Base-by-base conservation (phyloP, 768 basidiomycete genomes). In the Podaxis pistillaris region DNA sequence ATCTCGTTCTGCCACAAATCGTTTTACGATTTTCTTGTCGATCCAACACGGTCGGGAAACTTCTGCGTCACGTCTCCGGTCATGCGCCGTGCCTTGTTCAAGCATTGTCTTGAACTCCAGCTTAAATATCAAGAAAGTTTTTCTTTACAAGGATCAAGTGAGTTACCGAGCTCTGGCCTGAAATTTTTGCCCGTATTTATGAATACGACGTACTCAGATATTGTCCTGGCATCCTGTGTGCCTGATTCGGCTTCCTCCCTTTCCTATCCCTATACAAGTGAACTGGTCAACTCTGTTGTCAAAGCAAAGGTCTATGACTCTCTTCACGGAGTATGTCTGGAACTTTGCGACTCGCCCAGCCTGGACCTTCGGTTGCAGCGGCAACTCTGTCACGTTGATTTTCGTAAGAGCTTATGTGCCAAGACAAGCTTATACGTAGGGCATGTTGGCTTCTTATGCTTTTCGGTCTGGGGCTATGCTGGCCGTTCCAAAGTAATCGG, bases 1-100 rank as follows among this genome's bases (percentile, higher is more conserved):
- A 28, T 60, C 17, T 37, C 37, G 1, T 59, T 59, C n/a, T 59
- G 40, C 36, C 58, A 59, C 15, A 59, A 59, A 38, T 59, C 58
- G 1, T 60, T 60, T 30, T 24, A 22, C 15, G 37, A 60, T 30
- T 60, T 40, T 12, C 50, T 53, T 7, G 3, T 13, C 9, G 58
- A 60, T 41, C 49, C 33, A 22, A 51, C 1, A 2, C 50, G 49
- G 4, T 60, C 50, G 1, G 37, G 19, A 1, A 28, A 3, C 2
- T 28, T 38, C 40, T 51, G 33, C 2, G 7, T 40, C 2, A 6
- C 19, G 11, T 40, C 50, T 7, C 11, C 13, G 15, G 3, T 7
- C 0, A n/a, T 24, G 3, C 11, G 19, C 17, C 24, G 26, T 11
- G 51, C n/a, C 2, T 9, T 60, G 2, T 40, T 53, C 49, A 19